Conservation (phyloP, 1,284 basidiomycete species). For the Earliella scabrosa region DNA sequence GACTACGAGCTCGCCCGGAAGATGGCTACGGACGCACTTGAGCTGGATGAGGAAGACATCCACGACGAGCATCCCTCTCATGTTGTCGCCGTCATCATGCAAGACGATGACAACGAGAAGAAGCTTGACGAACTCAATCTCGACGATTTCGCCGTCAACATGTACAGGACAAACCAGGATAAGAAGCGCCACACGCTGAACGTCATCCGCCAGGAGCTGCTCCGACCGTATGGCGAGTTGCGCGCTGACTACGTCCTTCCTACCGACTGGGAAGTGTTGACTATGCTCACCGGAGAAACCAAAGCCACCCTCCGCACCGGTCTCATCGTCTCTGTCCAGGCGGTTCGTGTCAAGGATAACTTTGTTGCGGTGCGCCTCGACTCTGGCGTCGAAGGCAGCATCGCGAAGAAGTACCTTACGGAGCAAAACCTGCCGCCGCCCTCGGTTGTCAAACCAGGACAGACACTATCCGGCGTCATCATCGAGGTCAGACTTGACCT, state of each 20-base stretch:
- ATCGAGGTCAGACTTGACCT: constrained; percentile 74
- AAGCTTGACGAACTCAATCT: constrained; percentile 93
- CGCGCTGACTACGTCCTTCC: constrained; percentile 75
- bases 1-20: constrained; percentile 98
- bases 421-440: constrained; percentile 51
- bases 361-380: constrained; percentile 78
- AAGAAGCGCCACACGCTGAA: constrained; percentile 89
- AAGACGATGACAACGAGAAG: constrained; percentile 76
- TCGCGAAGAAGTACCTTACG: constrained; percentile 70
- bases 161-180: constrained; percentile 83
- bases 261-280: constrained; percentile 82
- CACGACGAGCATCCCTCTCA: constrained; percentile 90
- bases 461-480: constrained; percentile 84
- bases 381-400: constrained; percentile 90
- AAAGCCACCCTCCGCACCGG: constrained; percentile 78
- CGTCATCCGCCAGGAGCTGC: constrained; percentile 89
- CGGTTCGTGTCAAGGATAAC: constrained; percentile 61
- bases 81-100: constrained; percentile 86
- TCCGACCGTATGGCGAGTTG: constrained; percentile 83
- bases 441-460: constrained; percentile 68
- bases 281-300: constrained; percentile 96
- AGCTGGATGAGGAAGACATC: constrained; percentile 93
- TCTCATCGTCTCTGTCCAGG: constrained; percentile 84
- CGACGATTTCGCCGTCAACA: constrained; percentile 95
- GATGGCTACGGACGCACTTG: constrained; percentile 98